Evolutionary conservation across 2,329 filamentous ascomycete species (phyloP), one percentile per base, ranked within the genome.

Genomic region (Allantophomopsis cytisporea): DNA sequence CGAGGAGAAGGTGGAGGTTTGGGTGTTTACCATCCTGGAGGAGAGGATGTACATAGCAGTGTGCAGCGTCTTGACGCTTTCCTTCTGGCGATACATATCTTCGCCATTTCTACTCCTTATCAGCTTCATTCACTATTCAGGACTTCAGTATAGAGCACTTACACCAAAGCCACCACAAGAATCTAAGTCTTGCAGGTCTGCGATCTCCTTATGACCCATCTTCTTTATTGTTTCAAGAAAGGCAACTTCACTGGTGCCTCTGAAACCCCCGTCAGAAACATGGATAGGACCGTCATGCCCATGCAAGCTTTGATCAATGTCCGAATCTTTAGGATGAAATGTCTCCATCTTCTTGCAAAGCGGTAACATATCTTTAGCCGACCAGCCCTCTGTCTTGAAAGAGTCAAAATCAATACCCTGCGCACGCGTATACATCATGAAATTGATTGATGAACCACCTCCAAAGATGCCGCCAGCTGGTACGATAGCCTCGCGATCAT

Each of bases 391-490:
- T 0, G 61, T 63, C 7, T 69, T 62, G 69, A 69, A 75, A 6
- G 61, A 60, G 45, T 74, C 67, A 39, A 64, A 70, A 48, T 71
- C 67, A 5, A 55, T 55, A 7, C 59, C 54, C 45, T 68, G 61
- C 11, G 60, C 62, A 20, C 64, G 53, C 2, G 61, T 63, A 46
- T 67, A 66, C 36, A 72, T 68, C 68, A 76, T 70, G 45, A 69
- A 71, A 45, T 78, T 77, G 36, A 79, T 62, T 0, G 69, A 69
- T 13, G 66, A 71, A 6, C 76, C 75, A 6, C 79, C 80, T 14
- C 80, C 80, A 0, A 83, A 62, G 1, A 73, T 67, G 17, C 66
- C 63, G 7, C 60, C 62, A 4, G 48, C 46, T 0, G 60, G 60
- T 1, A 66, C 56, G 13, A 64, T 55, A 2, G 54, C 58, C 40